These are phyloP conservation scores for Perkinsus marinus DNA, from an alignment of 169 alveolate species.

Conservation along the genomic window DNA sequence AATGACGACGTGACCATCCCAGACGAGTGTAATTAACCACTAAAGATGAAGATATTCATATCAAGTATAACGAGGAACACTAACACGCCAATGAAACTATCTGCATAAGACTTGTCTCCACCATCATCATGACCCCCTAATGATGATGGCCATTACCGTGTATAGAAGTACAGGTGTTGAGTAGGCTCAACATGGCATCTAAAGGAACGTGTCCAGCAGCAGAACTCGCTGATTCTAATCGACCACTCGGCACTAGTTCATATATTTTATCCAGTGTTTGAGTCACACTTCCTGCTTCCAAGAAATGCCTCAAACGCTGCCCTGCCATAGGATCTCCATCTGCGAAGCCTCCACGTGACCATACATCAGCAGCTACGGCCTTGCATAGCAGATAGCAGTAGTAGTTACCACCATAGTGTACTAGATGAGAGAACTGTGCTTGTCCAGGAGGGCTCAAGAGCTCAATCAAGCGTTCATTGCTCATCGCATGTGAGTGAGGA, in stretches of 20 bases:
- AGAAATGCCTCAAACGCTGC: not conserved
- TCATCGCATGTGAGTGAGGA: not conserved
- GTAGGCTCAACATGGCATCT: not conserved
- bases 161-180: not conserved
- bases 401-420: constrained; percentile 29
- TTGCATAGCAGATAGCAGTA: constrained; percentile 19
- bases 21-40: not conserved
- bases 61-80: not conserved
- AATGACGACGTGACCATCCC: not conserved
- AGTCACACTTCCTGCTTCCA: not conserved
- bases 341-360: not conserved
- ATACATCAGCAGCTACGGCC: not conserved
- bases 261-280: not conserved
- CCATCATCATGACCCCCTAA: not conserved
- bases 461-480: not conserved
- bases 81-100: not conserved
- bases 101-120: not conserved
- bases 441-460: constrained; percentile 10
- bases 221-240: not conserved
- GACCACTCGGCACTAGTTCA: not conserved
- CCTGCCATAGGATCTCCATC: not conserved
- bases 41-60: not conserved
- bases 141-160: not conserved
- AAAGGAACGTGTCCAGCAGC: not conserved
- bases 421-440: constrained; percentile 18